Evolutionary conservation across 768 basidiomycete species (phyloP), one percentile per base, ranked within the genome.

Genomic region (Trametes sanguinea): DNA sequence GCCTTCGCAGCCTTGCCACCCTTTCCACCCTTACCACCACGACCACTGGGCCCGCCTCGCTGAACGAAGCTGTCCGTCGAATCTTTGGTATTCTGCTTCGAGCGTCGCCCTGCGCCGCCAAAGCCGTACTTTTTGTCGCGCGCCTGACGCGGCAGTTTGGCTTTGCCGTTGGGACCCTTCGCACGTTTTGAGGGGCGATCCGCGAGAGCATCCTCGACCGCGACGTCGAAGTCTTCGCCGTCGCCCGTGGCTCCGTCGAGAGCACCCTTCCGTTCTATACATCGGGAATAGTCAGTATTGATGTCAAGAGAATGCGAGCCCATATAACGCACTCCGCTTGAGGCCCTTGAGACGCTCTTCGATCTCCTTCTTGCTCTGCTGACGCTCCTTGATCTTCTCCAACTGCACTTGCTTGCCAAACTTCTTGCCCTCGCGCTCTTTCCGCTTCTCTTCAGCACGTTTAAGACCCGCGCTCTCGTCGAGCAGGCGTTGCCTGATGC

Each of bases 391-490:
- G 66, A 93, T 80, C 75, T 95, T 95, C 79, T 98, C 95, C 40
- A 92, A 76, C 76, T 99, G 97, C 10, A 98, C 94, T 75, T 98
- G 93, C 75, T 98, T 99, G 29, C 96, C 96, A 70, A 93, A 97
- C 80, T 98, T 98, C 81, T 98, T 98, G 57, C 94, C 89, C 69
- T 97, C 91, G 48, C 97, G 83, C 74, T 98, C 92, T 68, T 88
- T 89, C 66, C 90, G 85, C 70, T 94, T 95, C 57, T 94, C 90
- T 71, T 98, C 96, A 61, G 89, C 84, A 74, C 90, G 92, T 74
- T 97, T 95, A 67, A 98, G 94, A 1, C 83, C 81, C 0, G 94
- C 91, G 29, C 80, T 77, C 74, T 98, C 97, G 75, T 98, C 92
- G 30, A 98, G 81, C 29, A 98, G 76, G 16, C 89, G 85, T 64